Percentiles rank a stretch among this genome's conserved stretches.
Evolutionary conservation across 2,329 filamentous ascomycete species (phyloP).

Genomic region (Apiospora arundinis): DNA sequence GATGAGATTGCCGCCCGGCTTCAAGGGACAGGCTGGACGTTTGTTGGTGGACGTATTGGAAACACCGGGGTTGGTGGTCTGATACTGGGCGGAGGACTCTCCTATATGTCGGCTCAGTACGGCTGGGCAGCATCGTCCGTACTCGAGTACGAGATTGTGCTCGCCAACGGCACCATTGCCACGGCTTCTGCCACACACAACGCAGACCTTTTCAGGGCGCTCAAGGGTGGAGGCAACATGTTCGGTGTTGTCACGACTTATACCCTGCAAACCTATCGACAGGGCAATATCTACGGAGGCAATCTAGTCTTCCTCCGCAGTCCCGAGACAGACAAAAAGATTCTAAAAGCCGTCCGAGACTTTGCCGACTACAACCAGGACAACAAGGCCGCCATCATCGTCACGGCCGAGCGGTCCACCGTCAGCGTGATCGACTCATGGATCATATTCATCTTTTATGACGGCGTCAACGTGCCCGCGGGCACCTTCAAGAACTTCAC

Average conservation of each 20-base stretch:
- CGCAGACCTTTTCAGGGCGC: constrained; percentile 56
- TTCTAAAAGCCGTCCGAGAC: constrained; percentile 57
- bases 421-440: constrained; percentile 56
- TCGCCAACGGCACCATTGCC: constrained; percentile 55
- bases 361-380: constrained; percentile 64
- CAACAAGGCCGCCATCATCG: constrained; percentile 64
- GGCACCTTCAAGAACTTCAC: constrained; percentile 64
- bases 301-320: constrained; percentile 45
- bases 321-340: constrained; percentile 37
- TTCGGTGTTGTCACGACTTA: constrained; percentile 58
- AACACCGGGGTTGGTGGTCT: constrained; percentile 54
- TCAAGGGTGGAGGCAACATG: constrained; percentile 64
- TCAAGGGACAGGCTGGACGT: constrained; percentile 49
- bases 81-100: constrained; percentile 60
- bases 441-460: constrained; percentile 69
- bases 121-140: constrained; percentile 60
- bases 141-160: constrained; percentile 57
- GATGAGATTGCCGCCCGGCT: constrained; percentile 48
- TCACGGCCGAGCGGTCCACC: constrained; percentile 56
- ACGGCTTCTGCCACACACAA: constrained; percentile 50
- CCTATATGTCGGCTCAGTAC: constrained; percentile 56
- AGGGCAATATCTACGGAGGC: constrained; percentile 52
- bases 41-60: constrained; percentile 52
- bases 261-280: constrained; percentile 48
- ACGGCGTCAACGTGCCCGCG: constrained; percentile 57